phyloP scores from a whole-genome alignment of 73 alveolate species.

The Urostyla sp. region DNA sequence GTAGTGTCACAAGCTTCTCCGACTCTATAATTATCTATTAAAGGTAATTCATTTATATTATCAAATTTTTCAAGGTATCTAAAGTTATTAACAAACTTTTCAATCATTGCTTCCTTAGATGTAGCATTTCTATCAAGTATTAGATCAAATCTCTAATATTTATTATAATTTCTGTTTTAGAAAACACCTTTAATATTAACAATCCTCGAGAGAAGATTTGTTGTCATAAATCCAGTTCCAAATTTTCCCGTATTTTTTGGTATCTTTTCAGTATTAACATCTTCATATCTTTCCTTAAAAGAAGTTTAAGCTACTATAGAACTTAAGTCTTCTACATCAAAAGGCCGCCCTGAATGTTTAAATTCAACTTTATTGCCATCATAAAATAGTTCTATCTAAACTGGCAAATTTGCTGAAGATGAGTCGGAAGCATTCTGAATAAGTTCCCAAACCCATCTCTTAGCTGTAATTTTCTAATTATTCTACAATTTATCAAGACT shows the following conservation, averaged over 20 bases:
- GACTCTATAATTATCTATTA: not conserved
- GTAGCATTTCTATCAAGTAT: not conserved
- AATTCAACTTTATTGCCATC: constrained; percentile 28
- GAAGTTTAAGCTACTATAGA: constrained; percentile 62
- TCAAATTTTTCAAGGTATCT: not conserved
- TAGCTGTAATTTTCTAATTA: constrained; percentile 50
- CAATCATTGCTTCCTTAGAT: not conserved
- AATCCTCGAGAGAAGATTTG: constrained; percentile 60
- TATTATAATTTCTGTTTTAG: not conserved
- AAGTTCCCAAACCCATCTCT: constrained; percentile 73
- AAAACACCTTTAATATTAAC: constrained; percentile 52
- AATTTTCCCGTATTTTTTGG: constrained; percentile 66
- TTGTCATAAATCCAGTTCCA: constrained; percentile 73
- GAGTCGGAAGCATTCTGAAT: constrained; percentile 71
- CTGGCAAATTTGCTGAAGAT: constrained; percentile 22
- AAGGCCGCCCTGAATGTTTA: constrained; percentile 65
- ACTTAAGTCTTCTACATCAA: constrained; percentile 43
- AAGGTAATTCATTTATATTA: not conserved
- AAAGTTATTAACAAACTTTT: not conserved
- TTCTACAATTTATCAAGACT: constrained; percentile 26
- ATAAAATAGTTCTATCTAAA: constrained; percentile 54
- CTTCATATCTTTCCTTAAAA: constrained; percentile 24
- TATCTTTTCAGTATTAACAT: constrained; percentile 31
- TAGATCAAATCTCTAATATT: not conserved
- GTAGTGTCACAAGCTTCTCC: not conserved